These are phyloP conservation scores for Yamadazyma friedrichii DNA, from an alignment of 1,139 yeast species.

Conservation along the genomic window DNA sequence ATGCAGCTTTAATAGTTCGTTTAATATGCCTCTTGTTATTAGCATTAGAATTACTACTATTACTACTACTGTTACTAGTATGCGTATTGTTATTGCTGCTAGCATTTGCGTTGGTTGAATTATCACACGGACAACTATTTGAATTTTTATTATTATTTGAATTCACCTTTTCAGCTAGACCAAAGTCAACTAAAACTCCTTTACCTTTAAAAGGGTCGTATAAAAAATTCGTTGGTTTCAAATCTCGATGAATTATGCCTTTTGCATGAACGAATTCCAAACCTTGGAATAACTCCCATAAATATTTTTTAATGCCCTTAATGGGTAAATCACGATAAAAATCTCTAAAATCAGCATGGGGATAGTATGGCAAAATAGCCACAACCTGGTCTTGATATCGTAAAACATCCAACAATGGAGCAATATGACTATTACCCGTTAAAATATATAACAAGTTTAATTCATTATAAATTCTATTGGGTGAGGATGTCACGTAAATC, in stretches of 20 bases:
- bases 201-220: constrained; percentile 72
- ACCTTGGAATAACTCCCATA: constrained; percentile 76
- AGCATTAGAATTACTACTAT: constrained; percentile 18
- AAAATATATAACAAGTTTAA: constrained; percentile 70
- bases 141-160: constrained; percentile 16
- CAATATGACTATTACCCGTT: constrained; percentile 70
- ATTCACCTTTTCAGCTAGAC: constrained; percentile 67
- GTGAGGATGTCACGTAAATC: constrained; percentile 93
- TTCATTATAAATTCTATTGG: constrained; percentile 86
- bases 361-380: constrained; percentile 88
- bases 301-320: constrained; percentile 75
- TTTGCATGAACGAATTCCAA: constrained; percentile 72
- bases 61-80: background rate
- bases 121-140: constrained; percentile 32
- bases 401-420: constrained; percentile 85
- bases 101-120: background rate
- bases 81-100: background rate
- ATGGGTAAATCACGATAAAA: constrained; percentile 79
- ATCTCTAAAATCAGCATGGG: constrained; percentile 87
- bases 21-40: constrained; percentile 29
- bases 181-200: constrained; percentile 91
- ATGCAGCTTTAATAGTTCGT: constrained; percentile 56
- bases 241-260: constrained; percentile 82
- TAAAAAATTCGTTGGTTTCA: constrained; percentile 85
- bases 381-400: constrained; percentile 88